phyloP scores from a whole-genome alignment of 2,329 filamentous ascomycete genomes.

The Aspergillus luchuensis region DNA sequence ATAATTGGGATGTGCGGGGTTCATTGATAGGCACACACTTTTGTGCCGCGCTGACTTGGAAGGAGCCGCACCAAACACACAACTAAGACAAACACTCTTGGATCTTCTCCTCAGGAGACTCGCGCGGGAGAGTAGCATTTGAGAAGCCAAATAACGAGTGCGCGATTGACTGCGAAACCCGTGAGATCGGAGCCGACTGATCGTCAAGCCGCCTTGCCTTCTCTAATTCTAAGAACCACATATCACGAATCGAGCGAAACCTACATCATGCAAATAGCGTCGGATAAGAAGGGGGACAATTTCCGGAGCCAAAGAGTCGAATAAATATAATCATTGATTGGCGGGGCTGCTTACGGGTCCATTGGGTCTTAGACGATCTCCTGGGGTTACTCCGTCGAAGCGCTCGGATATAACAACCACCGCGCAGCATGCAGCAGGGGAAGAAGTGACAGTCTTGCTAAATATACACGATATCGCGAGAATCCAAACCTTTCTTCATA shows the following conservation, averaged over 20 bases:
- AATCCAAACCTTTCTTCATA: no score
- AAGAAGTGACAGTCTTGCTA: neutral
- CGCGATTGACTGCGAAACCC: neutral
- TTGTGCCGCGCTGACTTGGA: neutral
- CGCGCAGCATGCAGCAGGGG: neutral
- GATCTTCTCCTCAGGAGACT: no score
- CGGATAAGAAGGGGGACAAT: neutral
- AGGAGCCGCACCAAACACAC: neutral
- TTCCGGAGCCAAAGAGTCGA: constrained; percentile 5
- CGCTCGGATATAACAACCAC: neutral
- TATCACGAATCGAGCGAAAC: constrained; percentile 1
- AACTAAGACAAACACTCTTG: neutral
- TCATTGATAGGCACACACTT: neutral
- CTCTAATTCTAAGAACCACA: neutral
- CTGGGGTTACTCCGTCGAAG: neutral
- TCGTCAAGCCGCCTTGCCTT: neutral
- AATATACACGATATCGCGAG: neutral
- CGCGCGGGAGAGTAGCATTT: neutral
- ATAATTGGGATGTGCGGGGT: neutral
- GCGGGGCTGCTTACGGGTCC: neutral
- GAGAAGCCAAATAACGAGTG: neutral
- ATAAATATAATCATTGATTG: neutral
- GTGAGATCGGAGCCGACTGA: neutral
- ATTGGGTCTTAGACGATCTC: neutral
- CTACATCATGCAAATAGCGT: neutral